phyloP scores from a whole-genome alignment of 331 rosid genomes.

The Acacia pycnantha region DNA sequence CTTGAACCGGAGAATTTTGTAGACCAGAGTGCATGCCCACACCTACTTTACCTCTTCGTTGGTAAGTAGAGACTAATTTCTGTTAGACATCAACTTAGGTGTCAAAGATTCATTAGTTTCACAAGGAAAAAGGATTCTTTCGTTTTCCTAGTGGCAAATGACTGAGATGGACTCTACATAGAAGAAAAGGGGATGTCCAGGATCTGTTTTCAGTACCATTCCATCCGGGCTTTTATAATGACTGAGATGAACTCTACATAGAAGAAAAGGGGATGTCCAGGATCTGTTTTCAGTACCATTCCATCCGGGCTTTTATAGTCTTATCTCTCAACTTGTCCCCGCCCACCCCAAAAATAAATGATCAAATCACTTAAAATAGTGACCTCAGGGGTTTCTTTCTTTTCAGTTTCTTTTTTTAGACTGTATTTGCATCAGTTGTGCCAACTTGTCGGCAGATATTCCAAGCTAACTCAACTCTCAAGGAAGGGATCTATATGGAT shows the following conservation, averaged over 20 bases:
- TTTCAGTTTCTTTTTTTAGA: neutral
- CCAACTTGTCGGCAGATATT: constrained; percentile 2
- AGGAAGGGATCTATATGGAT: neutral
- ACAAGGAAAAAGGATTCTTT: neutral
- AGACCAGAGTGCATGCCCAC: neutral
- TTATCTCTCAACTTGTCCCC: neutral
- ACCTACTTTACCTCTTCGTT: neutral
- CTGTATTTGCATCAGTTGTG: neutral
- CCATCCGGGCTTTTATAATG: no score
- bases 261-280: neutral
- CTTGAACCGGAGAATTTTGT: neutral
- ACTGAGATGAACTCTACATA: neutral
- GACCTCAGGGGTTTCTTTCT: neutral
- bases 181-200: neutral
- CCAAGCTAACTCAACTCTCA: neutral
- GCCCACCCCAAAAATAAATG: neutral
- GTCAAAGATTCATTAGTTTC: neutral
- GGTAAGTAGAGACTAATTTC: neutral
- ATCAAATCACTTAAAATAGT: neutral
- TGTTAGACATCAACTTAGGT: neutral
- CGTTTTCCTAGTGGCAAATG: neutral
- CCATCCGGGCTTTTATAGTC: neutral
- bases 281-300: neutral
- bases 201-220: neutral
- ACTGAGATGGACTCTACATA: neutral